Evolutionary conservation across 345 rosid species (phyloP).

Genomic region (Brassica rapa): DNA sequence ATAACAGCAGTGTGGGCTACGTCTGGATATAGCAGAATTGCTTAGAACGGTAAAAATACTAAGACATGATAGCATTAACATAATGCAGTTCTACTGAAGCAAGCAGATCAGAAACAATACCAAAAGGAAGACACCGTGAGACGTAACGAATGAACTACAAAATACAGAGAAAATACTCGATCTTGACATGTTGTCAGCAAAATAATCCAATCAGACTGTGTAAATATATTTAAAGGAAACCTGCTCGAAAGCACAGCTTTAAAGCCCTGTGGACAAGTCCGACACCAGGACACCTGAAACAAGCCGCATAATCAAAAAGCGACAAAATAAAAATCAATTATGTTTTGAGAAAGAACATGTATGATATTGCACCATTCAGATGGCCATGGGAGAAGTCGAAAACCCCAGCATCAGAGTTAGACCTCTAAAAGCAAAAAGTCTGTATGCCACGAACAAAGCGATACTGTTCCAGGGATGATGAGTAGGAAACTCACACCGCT

Average conservation of each 20-base stretch:
- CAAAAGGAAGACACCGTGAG: background rate
- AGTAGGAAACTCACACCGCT: slow-evolving; percentile 22
- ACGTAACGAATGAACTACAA: background rate
- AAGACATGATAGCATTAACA: background rate
- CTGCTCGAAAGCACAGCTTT: slow-evolving; percentile 34
- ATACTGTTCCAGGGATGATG: slow-evolving; percentile 43
- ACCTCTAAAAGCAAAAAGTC: slow-evolving; percentile 50
- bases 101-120: background rate
- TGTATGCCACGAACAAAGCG: slow-evolving; percentile 43
- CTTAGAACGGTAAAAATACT: background rate
- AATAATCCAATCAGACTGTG: slow-evolving; percentile 1
- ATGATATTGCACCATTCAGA: slow-evolving; percentile 41
- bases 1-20: background rate
- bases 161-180: background rate
- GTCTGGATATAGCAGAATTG: background rate
- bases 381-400: slow-evolving; percentile 33
- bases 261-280: slow-evolving; percentile 22
- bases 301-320: slow-evolving; percentile 31
- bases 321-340: background rate
- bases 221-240: slow-evolving; percentile 12
- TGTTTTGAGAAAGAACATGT: slow-evolving; percentile 26
- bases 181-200: slow-evolving; percentile 13
- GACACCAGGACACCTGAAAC: slow-evolving; percentile 38
- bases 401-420: slow-evolving; percentile 50
- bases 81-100: slow-evolving; percentile 11